phyloP scores from a whole-genome alignment of 2,329 filamentous ascomycete genomes.

The Fusarium dimerum region DNA sequence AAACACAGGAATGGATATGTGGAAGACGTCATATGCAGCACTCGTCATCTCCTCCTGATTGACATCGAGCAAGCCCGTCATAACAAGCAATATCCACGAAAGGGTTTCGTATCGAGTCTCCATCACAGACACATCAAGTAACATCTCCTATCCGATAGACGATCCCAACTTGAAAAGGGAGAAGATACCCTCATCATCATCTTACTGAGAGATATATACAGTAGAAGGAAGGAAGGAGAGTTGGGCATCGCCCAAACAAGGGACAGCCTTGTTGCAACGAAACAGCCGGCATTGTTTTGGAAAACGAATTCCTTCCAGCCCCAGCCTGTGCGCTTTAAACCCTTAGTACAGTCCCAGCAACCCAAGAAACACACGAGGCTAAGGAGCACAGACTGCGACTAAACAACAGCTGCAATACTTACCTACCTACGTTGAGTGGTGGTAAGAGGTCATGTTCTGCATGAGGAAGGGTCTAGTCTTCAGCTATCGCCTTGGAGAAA shows the following conservation, averaged over 20 bases:
- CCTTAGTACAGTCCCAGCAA: too few species aligned
- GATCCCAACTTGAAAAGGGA: slow-evolving; percentile 28
- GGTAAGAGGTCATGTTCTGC: too few species aligned
- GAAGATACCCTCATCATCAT: slow-evolving; percentile 19
- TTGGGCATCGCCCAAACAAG: slow-evolving; percentile 31
- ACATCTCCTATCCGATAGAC: slow-evolving; percentile 18
- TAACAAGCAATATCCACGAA: background rate
- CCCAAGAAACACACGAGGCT: too few species aligned
- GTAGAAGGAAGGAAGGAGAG: slow-evolving; percentile 15
- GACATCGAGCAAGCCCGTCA: too few species aligned
- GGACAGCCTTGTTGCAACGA: slow-evolving; percentile 30
- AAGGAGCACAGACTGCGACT: too few species aligned
- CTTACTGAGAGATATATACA: slow-evolving; percentile 15
- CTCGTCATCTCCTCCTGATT: too few species aligned
- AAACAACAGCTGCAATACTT: too few species aligned
- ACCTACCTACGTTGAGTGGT: too few species aligned
- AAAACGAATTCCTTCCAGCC: slow-evolving; percentile 16
- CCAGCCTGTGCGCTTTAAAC: slow-evolving; percentile 3
- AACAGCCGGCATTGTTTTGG: slow-evolving; percentile 15
- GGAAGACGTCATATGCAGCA: too few species aligned
- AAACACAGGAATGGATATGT: too few species aligned
- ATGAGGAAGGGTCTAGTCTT: too few species aligned
- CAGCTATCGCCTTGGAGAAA: too few species aligned
- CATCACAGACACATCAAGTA: slow-evolving; percentile 13
- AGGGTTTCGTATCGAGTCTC: slow-evolving; percentile 18